These are phyloP conservation scores for Entomortierella beljakovae DNA, from an alignment of 192 early-diverging fungal genomes.

Conservation along the genomic window DNA sequence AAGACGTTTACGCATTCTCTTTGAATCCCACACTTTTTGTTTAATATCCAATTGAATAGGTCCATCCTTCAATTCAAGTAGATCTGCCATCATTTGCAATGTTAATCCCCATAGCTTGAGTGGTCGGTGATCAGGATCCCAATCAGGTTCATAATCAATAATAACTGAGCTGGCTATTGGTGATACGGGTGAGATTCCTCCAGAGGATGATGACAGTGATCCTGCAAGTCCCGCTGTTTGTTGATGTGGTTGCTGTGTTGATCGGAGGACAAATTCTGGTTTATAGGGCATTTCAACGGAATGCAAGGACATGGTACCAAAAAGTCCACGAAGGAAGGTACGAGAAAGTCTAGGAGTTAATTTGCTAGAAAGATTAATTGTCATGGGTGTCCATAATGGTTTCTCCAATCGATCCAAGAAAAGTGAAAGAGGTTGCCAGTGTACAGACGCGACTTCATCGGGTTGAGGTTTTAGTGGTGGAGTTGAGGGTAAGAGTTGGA, in stretches of 20 bases:
- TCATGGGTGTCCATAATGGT: constrained; percentile 53
- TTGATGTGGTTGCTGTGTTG: constrained; percentile 1
- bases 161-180: background rate
- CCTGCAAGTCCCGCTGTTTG: background rate
- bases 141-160: constrained; percentile 38
- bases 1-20: constrained; percentile 38
- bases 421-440: constrained; percentile 54
- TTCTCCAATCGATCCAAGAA: constrained; percentile 54
- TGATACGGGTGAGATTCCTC: background rate
- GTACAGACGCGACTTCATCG: constrained; percentile 55
- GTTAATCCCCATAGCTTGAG: constrained; percentile 58
- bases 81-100: constrained; percentile 60
- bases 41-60: constrained; percentile 49
- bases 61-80: constrained; percentile 54
- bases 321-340: constrained; percentile 47
- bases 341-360: constrained; percentile 51
- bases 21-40: constrained; percentile 53
- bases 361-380: constrained; percentile 55
- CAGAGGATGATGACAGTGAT: background rate
- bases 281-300: constrained; percentile 53
- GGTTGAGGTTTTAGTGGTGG: constrained; percentile 54
- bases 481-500: constrained; percentile 53
- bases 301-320: constrained; percentile 56
- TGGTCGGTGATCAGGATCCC: constrained; percentile 45
- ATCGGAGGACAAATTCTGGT: constrained; percentile 43